Evolutionary conservation across 495 filamentous ascomycete genomes (phyloP), one percentile per base, ranked within the genome.

Genomic region (Lepidopterella palustris): DNA sequence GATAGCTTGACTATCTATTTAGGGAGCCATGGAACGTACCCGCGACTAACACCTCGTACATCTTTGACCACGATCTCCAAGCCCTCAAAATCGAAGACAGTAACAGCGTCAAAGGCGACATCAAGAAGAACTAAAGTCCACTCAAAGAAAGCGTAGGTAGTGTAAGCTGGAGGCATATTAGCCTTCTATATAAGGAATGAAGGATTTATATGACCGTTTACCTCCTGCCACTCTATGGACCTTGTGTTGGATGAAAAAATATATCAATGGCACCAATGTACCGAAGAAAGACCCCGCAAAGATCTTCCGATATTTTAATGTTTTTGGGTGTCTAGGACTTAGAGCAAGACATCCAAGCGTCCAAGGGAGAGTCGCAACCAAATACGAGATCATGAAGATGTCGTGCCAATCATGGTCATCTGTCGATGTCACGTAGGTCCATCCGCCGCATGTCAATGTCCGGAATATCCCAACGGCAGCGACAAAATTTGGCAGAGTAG

Each of bases 361-460:
- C 95, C 95, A 99, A 4, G 95, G 95, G 57, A 99, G 77, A 0
- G 95, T 97, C 13, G 90, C 87, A 47, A 97, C 85, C 50, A 99
- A 75, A 71, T 99, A 99, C 26, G 90, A 95, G 66, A 99, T 95
- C 95, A 99, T 99, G 74, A 97, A 92, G 55, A 97, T 93, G 72
- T 99, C 95, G 70, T 99, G 95, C 91, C 90, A 97, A 71, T 92
- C 84, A 72, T 99, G 95, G 71, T 97, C 90, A 72, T 99, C 95
- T 9, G 95, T 97, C 39, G 92, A 97, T 21, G 95, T 99, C 52
- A 99, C 86, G 71, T 97, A 99, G 32, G 95, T 97, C 95, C 95
- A 99, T 35, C 95, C 95, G 53, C 92, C 95, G 68, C 95, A 99
- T 1, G 91, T 95, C 58, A 99, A 73, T 4, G 92, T 96, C 62